Evolutionary conservation across 2,329 filamentous ascomycete genomes (phyloP).

Genomic region (Monosporascus sp.): DNA sequence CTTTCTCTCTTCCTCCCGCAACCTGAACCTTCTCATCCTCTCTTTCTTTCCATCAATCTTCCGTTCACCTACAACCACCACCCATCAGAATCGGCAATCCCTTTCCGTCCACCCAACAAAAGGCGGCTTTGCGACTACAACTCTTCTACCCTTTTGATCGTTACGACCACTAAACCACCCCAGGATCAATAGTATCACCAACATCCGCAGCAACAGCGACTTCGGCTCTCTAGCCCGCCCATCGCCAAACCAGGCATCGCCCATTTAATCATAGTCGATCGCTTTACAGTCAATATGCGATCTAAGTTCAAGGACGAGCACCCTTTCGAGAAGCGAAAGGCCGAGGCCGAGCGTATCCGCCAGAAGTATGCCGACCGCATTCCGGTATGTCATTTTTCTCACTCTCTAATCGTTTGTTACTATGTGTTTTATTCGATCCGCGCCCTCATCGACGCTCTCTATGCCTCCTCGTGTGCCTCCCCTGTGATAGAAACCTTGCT

Average conservation of each 20-base stretch:
- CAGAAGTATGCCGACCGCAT: constrained; percentile 99
- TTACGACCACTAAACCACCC: too few relatives aligned
- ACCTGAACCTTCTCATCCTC: too few relatives aligned
- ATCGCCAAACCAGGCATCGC: background rate
- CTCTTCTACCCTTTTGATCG: too few relatives aligned
- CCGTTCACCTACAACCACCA: background rate
- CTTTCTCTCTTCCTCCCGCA: background rate
- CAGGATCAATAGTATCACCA: too few relatives aligned
- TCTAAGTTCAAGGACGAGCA: constrained; percentile 99
- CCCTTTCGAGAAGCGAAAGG: constrained; percentile 99
- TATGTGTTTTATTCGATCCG: too few relatives aligned
- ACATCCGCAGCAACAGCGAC: too few relatives aligned
- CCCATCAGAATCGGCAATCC: background rate
- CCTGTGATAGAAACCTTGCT: background rate
- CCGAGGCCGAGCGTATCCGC: constrained; percentile 97
- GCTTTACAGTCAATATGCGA: constrained; percentile 63
- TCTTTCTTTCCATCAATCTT: background rate
- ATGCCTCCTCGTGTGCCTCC: background rate
- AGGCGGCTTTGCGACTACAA: too few relatives aligned
- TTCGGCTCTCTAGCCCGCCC: background rate
- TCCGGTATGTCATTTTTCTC: constrained; percentile 63
- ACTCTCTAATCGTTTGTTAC: background rate
- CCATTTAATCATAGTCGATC: too few relatives aligned
- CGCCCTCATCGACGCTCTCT: background rate
- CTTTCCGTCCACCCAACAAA: too few relatives aligned